Conservation (phyloP, 2,329 filamentous ascomycete genomes). For the Metarhizium album region DNA sequence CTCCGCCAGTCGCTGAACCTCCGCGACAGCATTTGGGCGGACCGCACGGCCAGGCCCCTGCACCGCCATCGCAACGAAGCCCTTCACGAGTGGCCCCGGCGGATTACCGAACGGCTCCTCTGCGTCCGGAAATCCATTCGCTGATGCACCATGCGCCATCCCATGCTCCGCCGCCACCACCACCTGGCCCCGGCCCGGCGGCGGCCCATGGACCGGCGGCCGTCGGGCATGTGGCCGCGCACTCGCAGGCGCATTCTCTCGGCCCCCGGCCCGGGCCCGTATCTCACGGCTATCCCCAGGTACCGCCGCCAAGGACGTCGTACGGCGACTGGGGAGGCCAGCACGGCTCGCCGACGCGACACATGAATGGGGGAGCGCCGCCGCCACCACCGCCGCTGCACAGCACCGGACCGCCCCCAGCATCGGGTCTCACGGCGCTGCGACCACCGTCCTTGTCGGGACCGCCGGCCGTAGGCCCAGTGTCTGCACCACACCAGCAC, state of each 20-base stretch:
- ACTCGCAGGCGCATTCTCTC: slow-evolving; percentile 15
- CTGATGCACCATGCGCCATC: slow-evolving; percentile 9
- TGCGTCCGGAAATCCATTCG: slow-evolving; percentile 10
- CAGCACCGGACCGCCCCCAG: slow-evolving; percentile 15
- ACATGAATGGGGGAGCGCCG: slow-evolving; percentile 37
- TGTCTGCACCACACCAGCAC: slow-evolving; percentile 30
- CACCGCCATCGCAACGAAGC: slow-evolving; percentile 17
- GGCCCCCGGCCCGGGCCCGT: slow-evolving; percentile 15
- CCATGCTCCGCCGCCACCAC: slow-evolving; percentile 4
- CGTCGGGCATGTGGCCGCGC: slow-evolving; percentile 8
- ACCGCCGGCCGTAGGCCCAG: slow-evolving; percentile 30
- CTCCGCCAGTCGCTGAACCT: slow-evolving; percentile 11
- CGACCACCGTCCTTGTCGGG: slow-evolving; percentile 37
- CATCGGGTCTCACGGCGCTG: slow-evolving; percentile 31
- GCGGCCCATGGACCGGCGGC: slow-evolving; percentile 7
- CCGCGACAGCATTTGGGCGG: slow-evolving; percentile 11
- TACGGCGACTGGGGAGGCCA: slow-evolving; percentile 41
- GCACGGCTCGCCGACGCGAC: slow-evolving; percentile 35
- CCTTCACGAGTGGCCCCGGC: slow-evolving; percentile 15
- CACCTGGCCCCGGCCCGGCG: slow-evolving; percentile 9
- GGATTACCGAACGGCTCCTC: slow-evolving; percentile 15
- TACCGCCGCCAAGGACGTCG: slow-evolving; percentile 14
- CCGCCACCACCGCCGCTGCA: slow-evolving; percentile 25
- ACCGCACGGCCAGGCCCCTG: slow-evolving; percentile 9
- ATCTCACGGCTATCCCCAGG: slow-evolving; percentile 17